Conservation (phyloP, 1,284 basidiomycete species). For the Microbotryomycetes sp. region DNA sequence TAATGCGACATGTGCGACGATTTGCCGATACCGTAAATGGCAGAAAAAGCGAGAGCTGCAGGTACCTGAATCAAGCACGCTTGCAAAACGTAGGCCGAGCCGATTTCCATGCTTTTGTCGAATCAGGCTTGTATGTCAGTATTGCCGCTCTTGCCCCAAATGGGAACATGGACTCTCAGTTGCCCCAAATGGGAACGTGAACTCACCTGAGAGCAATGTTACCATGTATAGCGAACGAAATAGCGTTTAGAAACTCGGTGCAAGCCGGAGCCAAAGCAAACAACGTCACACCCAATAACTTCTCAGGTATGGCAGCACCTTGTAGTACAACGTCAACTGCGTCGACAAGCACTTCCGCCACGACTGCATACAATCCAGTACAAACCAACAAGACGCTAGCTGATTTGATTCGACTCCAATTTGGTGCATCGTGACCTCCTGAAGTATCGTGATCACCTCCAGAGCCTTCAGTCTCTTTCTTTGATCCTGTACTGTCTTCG, state of each 20-base stretch:
- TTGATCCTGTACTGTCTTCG: background rate
- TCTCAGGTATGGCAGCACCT: conserved; percentile 92
- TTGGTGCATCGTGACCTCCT: conserved; percentile 89
- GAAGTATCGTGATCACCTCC: conserved; percentile 48
- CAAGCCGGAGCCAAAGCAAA: conserved; percentile 98
- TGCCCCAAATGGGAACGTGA: background rate
- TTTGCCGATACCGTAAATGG: conserved; percentile 71
- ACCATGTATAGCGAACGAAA: conserved; percentile 95
- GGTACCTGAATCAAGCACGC: conserved; percentile 97
- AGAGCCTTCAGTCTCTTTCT: conserved; percentile 3
- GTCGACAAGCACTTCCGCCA: conserved; percentile 93
- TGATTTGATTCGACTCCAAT: conserved; percentile 81
- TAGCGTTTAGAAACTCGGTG: conserved; percentile 99
- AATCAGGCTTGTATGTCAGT: background rate
- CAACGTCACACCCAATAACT: conserved; percentile 92
- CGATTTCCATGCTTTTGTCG: conserved; percentile 86
- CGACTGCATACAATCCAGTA: conserved; percentile 88
- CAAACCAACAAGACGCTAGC: conserved; percentile 81
- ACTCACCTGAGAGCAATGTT: conserved; percentile 90
- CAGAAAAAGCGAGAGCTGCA: conserved; percentile 97
- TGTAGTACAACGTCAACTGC: conserved; percentile 92
- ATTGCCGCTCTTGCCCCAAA: background rate
- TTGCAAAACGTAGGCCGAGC: conserved; percentile 95
- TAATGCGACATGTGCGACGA: conserved; percentile 61
- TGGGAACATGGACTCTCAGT: too few relatives aligned